Conservation (phyloP, 2,329 filamentous ascomycete species). For the Cercospora sojina region DNA sequence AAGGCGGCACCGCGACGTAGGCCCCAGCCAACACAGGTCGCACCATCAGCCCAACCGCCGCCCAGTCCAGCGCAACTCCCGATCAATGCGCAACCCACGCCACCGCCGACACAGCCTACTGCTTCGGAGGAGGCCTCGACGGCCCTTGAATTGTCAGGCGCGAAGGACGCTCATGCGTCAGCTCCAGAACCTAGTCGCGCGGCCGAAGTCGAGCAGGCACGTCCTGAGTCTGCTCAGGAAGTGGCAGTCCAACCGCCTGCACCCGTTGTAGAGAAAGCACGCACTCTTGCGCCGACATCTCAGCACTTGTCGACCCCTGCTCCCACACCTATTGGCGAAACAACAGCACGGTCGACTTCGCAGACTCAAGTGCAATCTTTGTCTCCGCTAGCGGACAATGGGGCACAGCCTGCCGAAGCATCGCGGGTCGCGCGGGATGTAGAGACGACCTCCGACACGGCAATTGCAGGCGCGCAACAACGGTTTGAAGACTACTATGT, state of each 20-base stretch:
- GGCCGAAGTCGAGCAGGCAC: slow-evolving; percentile 14
- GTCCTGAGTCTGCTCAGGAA: background rate
- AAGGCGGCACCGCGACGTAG: slow-evolving; percentile 48
- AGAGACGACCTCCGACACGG: background rate
- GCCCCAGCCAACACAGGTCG: slow-evolving; percentile 30
- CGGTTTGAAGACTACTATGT: slow-evolving; percentile 11
- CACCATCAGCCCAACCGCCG: slow-evolving; percentile 21
- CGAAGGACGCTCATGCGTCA: slow-evolving; percentile 15
- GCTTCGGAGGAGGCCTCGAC: slow-evolving; percentile 8
- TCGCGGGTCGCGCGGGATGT: background rate
- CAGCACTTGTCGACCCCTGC: background rate
- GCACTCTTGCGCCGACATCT: background rate
- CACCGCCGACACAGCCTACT: slow-evolving; percentile 19
- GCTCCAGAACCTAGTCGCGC: slow-evolving; percentile 21
- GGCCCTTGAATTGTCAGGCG: background rate
- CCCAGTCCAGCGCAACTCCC: slow-evolving; percentile 5
- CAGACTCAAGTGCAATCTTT: background rate
- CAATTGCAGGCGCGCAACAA: slow-evolving; percentile 8
- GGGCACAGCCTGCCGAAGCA: background rate
- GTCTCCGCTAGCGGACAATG: background rate
- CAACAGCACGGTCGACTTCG: slow-evolving; percentile 1
- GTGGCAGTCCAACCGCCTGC: slow-evolving; percentile 1
- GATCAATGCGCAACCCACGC: slow-evolving; percentile 21
- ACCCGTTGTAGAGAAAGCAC: background rate
- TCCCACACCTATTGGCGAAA: background rate